Conservation (phyloP, 441 rosid species). For the Jatropha podagrica region DNA sequence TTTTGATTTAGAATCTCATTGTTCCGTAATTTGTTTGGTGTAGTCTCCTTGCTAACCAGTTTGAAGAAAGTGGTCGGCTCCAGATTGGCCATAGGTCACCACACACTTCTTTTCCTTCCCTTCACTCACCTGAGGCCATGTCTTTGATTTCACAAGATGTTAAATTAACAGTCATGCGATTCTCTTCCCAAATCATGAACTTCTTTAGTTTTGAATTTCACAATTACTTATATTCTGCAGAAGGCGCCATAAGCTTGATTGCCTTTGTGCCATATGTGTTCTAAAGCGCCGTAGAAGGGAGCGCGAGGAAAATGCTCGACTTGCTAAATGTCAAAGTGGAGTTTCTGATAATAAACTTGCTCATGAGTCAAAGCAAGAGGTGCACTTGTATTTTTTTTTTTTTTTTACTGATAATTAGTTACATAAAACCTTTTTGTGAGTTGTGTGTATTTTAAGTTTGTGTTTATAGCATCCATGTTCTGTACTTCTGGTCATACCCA, state of each 20-base stretch:
- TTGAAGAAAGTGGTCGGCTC: background rate
- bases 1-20: background rate
- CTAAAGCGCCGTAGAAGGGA: conserved; percentile 91
- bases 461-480: background rate
- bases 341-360: conserved; percentile 28
- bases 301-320: conserved; percentile 70
- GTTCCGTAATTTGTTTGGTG: background rate
- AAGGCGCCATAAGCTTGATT: conserved; percentile 91
- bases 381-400: conserved; percentile 21
- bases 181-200: background rate
- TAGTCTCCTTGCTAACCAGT: background rate
- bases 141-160: background rate
- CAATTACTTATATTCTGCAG: conserved; percentile 40
- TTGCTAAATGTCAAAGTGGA: conserved; percentile 57
- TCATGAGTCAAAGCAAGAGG: conserved; percentile 65
- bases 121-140: background rate
- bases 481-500: background rate
- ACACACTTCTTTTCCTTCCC: background rate
- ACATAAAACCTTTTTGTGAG: background rate
- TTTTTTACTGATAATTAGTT: background rate
- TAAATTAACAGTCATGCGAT: background rate
- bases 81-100: background rate
- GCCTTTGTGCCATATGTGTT: conserved; percentile 93
- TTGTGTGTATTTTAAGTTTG: background rate
- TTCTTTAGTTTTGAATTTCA: conserved; percentile 8